Evolutionary conservation across 2,329 filamentous ascomycete genomes (phyloP).

Genomic region (Microdochium paspali): DNA sequence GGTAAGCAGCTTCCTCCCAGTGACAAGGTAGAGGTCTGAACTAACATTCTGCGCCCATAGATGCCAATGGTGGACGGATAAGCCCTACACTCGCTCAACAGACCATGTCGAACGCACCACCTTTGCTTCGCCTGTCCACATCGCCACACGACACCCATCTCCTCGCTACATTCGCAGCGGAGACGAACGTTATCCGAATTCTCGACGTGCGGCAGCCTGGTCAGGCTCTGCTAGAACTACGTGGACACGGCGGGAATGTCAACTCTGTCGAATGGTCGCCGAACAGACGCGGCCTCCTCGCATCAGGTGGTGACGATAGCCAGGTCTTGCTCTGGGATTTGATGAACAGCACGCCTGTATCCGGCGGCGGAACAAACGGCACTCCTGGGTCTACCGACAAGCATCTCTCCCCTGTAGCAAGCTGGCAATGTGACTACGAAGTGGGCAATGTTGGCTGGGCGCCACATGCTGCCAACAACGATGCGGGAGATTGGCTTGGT

Average conservation of each 20-base stretch:
- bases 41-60: slow-evolving; percentile 16
- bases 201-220: slow-evolving; percentile 94
- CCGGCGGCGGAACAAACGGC: slow-evolving; percentile 38
- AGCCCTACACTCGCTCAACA: slow-evolving; percentile 70
- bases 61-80: slow-evolving; percentile 51
- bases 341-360: slow-evolving; percentile 51
- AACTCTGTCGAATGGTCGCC: slow-evolving; percentile 98
- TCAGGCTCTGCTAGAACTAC: slow-evolving; percentile 86
- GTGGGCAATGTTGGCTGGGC: slow-evolving; percentile 81
- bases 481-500: slow-evolving; percentile 75
- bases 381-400: slow-evolving; percentile 39
- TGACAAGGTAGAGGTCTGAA: too few relatives aligned
- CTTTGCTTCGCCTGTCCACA: slow-evolving; percentile 71
- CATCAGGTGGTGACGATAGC: slow-evolving; percentile 86
- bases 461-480: slow-evolving; percentile 57
- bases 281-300: slow-evolving; percentile 73
- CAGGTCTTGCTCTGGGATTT: slow-evolving; percentile 92
- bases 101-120: slow-evolving; percentile 67
- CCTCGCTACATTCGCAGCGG: slow-evolving; percentile 91
- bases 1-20: too few relatives aligned
- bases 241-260: slow-evolving; percentile 74
- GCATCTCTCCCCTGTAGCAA: slow-evolving; percentile 59
- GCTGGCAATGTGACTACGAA: slow-evolving; percentile 82
- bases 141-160: slow-evolving; percentile 94
- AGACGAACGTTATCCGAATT: slow-evolving; percentile 86